Conservation (phyloP, 257 asterid genomes). For the Gardenia jasminoides region DNA sequence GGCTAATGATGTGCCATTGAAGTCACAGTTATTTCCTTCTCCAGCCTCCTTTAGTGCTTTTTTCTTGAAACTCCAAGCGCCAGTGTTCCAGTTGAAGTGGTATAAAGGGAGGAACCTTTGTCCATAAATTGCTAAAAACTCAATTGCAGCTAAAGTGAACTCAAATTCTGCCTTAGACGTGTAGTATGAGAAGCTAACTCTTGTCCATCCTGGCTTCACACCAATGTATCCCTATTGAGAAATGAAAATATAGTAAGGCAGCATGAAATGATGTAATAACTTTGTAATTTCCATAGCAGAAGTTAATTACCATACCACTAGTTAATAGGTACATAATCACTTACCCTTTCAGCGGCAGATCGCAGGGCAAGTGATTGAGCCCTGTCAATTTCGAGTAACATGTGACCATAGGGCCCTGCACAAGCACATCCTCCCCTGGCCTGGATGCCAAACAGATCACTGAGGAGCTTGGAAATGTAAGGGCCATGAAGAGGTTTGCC, state of each 20-base stretch:
- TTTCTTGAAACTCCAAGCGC: constrained; percentile 59
- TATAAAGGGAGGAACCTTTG: constrained; percentile 55
- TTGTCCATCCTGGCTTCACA: constrained; percentile 76
- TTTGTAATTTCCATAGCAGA: background rate
- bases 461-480: constrained; percentile 67
- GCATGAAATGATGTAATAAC: background rate
- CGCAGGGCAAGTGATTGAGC: constrained; percentile 39
- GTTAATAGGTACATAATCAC: background rate
- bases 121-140: constrained; percentile 61
- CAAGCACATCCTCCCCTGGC: constrained; percentile 83
- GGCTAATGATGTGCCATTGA: constrained; percentile 16
- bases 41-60: constrained; percentile 11
- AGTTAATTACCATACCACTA: background rate
- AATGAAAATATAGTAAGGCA: too few relatives aligned
- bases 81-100: constrained; percentile 54
- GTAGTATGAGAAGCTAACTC: constrained; percentile 74
- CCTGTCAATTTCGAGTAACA: constrained; percentile 42
- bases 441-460: constrained; percentile 71
- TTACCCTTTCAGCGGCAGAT: constrained; percentile 46
- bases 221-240: constrained; percentile 57
- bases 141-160: constrained; percentile 51
- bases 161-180: constrained; percentile 64
- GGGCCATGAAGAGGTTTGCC: constrained; percentile 60
- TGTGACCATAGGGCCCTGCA: constrained; percentile 72
- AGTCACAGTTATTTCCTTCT: constrained; percentile 1